phyloP scores from a whole-genome alignment of 805 yeast species.

The Suhomyces canberraensis region DNA sequence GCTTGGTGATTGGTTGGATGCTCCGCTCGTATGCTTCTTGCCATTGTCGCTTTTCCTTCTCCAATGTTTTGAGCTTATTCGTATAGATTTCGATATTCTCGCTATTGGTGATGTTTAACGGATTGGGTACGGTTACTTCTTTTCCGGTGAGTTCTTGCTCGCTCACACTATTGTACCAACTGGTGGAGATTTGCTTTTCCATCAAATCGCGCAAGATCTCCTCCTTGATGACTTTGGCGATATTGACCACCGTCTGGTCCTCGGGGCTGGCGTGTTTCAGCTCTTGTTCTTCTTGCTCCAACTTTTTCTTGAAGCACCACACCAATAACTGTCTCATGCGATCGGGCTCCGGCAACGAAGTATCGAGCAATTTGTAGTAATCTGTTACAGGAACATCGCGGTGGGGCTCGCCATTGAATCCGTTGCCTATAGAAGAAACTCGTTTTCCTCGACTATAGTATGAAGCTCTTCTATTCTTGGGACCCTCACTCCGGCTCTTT shows the following conservation, averaged over 20 bases:
- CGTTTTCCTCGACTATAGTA: constrained; percentile 64
- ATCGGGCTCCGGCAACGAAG: constrained; percentile 65
- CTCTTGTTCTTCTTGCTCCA: constrained; percentile 28
- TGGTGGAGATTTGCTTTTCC: constrained; percentile 57
- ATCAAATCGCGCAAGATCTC: constrained; percentile 58
- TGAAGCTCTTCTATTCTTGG: constrained; percentile 45
- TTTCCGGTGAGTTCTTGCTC: constrained; percentile 20
- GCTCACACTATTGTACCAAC: constrained; percentile 55
- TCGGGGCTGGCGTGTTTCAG: constrained; percentile 19
- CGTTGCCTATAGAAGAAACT: constrained; percentile 72
- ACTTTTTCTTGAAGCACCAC: constrained; percentile 61
- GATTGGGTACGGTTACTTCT: constrained; percentile 50
- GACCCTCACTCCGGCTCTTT: constrained; percentile 16
- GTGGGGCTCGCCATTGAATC: constrained; percentile 66
- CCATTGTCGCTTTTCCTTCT: constrained; percentile 50
- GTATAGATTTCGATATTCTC: constrained; percentile 47
- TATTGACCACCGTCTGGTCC: constrained; percentile 42
- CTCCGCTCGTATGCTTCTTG: constrained; percentile 23
- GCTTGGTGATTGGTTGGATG: constrained; percentile 14
- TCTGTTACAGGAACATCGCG: constrained; percentile 51
- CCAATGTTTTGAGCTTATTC: constrained; percentile 41
- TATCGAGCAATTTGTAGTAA: constrained; percentile 61
- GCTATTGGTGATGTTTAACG: constrained; percentile 52
- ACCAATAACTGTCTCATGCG: constrained; percentile 64
- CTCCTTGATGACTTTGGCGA: constrained; percentile 63